Base-by-base conservation (phyloP, 2,329 filamentous ascomycete species). In the Colletotrichum sidae region DNA sequence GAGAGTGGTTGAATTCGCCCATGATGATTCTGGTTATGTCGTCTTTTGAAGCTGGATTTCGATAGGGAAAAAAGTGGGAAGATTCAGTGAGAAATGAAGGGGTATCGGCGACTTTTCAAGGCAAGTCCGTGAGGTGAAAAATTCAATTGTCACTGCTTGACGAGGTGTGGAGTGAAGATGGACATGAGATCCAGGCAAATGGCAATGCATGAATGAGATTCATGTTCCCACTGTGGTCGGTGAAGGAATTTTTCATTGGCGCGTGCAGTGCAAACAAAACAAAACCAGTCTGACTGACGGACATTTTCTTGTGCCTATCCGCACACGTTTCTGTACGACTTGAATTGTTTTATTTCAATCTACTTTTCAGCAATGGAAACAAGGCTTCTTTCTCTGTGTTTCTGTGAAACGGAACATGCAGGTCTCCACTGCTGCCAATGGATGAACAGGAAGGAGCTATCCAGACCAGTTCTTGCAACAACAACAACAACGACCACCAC, bases 131-230 rank as follows among this genome's bases (percentile, higher is more conserved):
- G 41, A 50, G 35, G 46, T 47, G 53, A 56, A 52, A 65, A 66
- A 47, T 49, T 53, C 44, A 33, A 33, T 15, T 35, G 25, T 42
- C 10, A 46, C 8, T 39, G 44, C 63, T 66, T 65, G 56, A 59
- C 25, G 58, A 51, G 33, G 53, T 49, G 63, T 66, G 63, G 63
- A 66, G 63, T 62, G 63, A 62, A 35, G 54, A 52, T 63, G 58
- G 63, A 56, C 46, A 39, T 53, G 63, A 34, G 42, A 52, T 60
- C 51, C 51, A 61, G 51, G 51, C 55, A 55, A 55, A 15, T 25
- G 25, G 25, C 58, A 37, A 35, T 42, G 58, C 63, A 66, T 63
- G 37, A 63, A 17, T 45, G 42, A 57, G 25, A 25, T 25, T 25
- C 25, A 25, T 25, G 25, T 57, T 41, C 53, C 63, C 63, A 66